Evolutionary conservation across 345 rosid species (phyloP), one percentile per base, ranked within the genome.

Genomic region (Eucalyptus polybractea): DNA sequence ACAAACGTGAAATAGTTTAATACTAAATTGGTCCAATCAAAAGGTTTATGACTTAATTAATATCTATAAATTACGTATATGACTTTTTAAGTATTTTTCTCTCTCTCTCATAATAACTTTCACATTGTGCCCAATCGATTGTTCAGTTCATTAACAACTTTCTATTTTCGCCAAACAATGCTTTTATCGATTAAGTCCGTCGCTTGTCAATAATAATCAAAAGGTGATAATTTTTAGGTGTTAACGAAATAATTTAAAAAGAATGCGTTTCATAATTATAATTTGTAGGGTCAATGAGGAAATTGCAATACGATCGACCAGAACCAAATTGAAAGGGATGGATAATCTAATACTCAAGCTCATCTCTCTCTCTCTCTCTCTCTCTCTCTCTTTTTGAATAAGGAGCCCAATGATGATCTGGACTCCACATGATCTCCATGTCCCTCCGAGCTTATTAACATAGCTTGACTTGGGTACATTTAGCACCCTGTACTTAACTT

Each of bases 31-130:
- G 29, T 56, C 0, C 0, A 10, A 56, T 56, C 0, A 2, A 56
- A 25, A 56, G 0, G 1, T 24, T 56, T 56, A 56, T 4, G 0
- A 56, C 0, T 24, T 0, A 24, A 56, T 56, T 56, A 2, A 53
- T 53, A 53, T 7, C 2, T 0, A 8, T 53, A 21, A 0, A 53
- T 53, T 53, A 53, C 21, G 0, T 53, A 1, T 2, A 53, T 0
- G 58, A 53, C 10, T 53, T 53, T 53, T 56, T 24, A 1, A 25
- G 27, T 56, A 22, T 24, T 56, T 56, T 24, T 56, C 27, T 24
- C 29, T 44, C 60, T 56, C 69, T n/a, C 33, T 12, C 0, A 0
- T 29, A 13, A 62, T n/a, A 65, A n/a, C 19, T 13, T 65, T n/a
- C 19, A 65, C 19, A 29, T n/a, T 6, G 21, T 65, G 10, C 15